Percentiles rank a stretch among this genome's conserved stretches.
phyloP scores from a whole-genome alignment of 2,329 filamentous ascomycete species.

The Fusarium scirpi region DNA sequence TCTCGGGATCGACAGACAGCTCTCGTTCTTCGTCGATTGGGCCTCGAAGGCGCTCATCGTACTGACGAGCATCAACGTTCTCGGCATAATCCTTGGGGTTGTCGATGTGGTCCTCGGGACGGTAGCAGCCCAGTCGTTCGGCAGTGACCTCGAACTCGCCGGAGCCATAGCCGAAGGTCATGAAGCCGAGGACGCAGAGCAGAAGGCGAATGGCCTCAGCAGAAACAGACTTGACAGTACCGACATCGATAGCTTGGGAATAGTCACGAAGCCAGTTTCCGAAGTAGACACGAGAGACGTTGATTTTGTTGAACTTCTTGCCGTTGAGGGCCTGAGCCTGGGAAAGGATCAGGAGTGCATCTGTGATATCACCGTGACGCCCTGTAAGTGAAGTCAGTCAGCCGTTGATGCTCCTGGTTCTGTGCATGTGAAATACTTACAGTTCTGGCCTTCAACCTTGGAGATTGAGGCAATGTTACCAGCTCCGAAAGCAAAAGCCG shows the following conservation, averaged over 20 bases:
- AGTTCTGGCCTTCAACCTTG: constrained; percentile 86
- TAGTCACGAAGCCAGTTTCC: constrained; percentile 96
- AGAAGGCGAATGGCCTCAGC: constrained; percentile 91
- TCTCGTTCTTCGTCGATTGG: constrained; percentile 84
- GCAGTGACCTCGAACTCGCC: constrained; percentile 87
- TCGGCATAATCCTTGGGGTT: constrained; percentile 92
- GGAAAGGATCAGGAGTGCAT: constrained; percentile 81
- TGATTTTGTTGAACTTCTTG: constrained; percentile 90
- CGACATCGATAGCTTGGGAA: constrained; percentile 93
- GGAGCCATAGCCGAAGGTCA: constrained; percentile 88
- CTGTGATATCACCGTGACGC: constrained; percentile 93
- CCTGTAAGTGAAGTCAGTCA: constrained; percentile 55
- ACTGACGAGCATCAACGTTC: constrained; percentile 85
- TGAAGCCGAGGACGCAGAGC: constrained; percentile 88
- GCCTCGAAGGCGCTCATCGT: constrained; percentile 83
- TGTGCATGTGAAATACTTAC: constrained; percentile 55
- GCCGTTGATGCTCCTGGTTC: background rate
- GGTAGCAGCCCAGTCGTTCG: constrained; percentile 84
- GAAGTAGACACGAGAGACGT: constrained; percentile 92
- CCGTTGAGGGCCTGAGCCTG: constrained; percentile 64
- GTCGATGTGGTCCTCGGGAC: constrained; percentile 80
- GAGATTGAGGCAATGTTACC: constrained; percentile 88
- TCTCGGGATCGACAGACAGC: constrained; percentile 79
- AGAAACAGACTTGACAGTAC: constrained; percentile 89
- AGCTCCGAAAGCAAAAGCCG: constrained; percentile 83